Evolutionary conservation across 2,329 filamentous ascomycete genomes (phyloP), one percentile per base, ranked within the genome.

Genomic region (Fusarium globosum): DNA sequence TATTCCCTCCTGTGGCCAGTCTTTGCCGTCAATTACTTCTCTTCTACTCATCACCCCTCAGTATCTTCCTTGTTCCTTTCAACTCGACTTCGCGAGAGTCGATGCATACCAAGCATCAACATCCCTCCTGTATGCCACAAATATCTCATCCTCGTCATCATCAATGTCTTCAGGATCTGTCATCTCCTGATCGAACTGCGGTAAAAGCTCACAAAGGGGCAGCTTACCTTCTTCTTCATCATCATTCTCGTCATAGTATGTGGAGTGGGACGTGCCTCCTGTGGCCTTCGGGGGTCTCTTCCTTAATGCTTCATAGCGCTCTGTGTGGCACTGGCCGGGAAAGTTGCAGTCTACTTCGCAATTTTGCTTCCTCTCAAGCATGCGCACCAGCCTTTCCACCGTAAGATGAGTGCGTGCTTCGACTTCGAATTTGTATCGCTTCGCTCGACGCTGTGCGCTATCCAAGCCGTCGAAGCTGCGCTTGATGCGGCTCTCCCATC

Each of bases 321-420:
- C 68, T 10, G 23, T 46, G 15, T 64, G 38, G 41, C 78, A 79
- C 53, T 79, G 65, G 23, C 71, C 72, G 2, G 75, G 75, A 55
- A 74, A 75, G n/a, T 75, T 68, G 30, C 79, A 80, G 28, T 79
- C 76, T 4, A 60, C 18, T 2, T 67, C 71, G 28, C 77, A 80
- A 43, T 74, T 65, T 26, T 75, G 66, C 6, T 38, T 65, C n/a
- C 30, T 18, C 2, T 45, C 41, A 8, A 66, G n/a, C 52, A 72
- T 67, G 26, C 68, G 65, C 28, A 36, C 26, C 13, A 48, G 26
- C 5, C 74, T 55, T 7, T 35, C 48, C 3, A 60, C 30, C 4
- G 68, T 51, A 0, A 67, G 36, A n/a, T 65, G 51, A 21, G 16
- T 21, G 13, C 51, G 38, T n/a, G 48, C 42, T n/a, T 41, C 43